Conservation (phyloP, 2,329 filamentous ascomycete species). For the Thelonectria blattea region DNA sequence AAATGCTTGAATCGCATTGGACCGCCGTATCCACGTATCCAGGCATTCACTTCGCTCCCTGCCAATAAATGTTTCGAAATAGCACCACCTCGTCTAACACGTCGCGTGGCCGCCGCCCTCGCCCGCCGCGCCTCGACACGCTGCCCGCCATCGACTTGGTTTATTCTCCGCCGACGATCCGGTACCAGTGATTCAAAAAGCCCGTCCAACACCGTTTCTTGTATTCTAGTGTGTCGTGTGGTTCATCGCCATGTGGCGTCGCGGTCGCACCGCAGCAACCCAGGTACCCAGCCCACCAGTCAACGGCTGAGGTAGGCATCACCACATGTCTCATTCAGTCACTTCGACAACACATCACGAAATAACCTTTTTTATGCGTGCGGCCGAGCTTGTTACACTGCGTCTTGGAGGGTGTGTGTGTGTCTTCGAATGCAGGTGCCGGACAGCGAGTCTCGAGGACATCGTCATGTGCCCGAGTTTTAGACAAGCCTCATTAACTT, state of each 20-base stretch:
- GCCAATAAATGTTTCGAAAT: not conserved
- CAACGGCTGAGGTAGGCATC: not conserved
- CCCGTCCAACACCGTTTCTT: not conserved
- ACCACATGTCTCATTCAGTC: not conserved
- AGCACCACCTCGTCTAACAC: not conserved
- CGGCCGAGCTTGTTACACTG: not conserved
- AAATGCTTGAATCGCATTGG: constrained; percentile 1
- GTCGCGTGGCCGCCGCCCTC: not conserved
- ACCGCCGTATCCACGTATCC: not conserved
- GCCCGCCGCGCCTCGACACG: not conserved
- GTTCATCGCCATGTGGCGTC: constrained; percentile 14
- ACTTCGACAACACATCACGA: not conserved
- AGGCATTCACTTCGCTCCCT: not conserved
- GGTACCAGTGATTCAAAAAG: not conserved
- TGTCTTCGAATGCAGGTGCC: no score
- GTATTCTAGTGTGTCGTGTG: not conserved
- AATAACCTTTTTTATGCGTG: not conserved
- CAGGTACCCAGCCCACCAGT: no score
- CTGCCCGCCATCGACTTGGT: not conserved
- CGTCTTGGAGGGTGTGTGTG: not conserved
- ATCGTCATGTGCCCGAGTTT: not conserved
- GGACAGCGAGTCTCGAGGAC: not conserved
- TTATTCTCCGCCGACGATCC: not conserved
- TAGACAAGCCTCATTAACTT: not conserved
- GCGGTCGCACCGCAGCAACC: constrained; percentile 3